These are phyloP conservation scores for Boletus rex-veris DNA, from an alignment of 768 basidiomycete species.

Conservation along the genomic window DNA sequence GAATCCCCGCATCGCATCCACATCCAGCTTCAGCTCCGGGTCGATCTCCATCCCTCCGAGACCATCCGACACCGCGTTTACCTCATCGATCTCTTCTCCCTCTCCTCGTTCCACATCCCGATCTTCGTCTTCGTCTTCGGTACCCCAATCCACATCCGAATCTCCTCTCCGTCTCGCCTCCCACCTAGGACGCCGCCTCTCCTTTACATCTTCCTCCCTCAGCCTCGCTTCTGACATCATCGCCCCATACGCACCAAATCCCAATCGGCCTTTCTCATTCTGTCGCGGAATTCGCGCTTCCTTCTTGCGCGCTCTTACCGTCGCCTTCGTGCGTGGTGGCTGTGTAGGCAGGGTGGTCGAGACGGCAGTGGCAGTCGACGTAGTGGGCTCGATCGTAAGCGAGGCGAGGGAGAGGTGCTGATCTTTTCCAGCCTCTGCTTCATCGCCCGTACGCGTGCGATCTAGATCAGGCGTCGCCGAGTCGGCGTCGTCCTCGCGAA, in stretches of 20 bases:
- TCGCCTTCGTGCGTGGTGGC: conserved; percentile 23
- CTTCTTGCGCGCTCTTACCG: conserved; percentile 24
- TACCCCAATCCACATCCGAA: conserved; percentile 70
- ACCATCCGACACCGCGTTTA: conserved; percentile 28
- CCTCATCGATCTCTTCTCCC: conserved; percentile 19
- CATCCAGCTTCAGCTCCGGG: conserved; percentile 46
- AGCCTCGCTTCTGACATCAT: conserved; percentile 52
- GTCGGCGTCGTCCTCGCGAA: conserved; percentile 8
- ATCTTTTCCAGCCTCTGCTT: neutral
- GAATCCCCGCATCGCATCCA: conserved; percentile 52
- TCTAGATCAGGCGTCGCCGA: neutral
- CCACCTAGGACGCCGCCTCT: conserved; percentile 37
- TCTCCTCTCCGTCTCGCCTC: conserved; percentile 57
- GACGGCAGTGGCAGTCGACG: conserved; percentile 1
- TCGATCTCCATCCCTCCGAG: conserved; percentile 65
- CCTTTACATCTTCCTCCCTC: conserved; percentile 31
- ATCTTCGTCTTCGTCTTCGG: conserved; percentile 37
- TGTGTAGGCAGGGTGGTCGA: conserved; percentile 11
- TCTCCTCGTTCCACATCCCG: conserved; percentile 10
- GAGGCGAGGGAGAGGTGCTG: conserved; percentile 28
- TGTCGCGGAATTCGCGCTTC: conserved; percentile 8
- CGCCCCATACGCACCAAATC: conserved; percentile 52
- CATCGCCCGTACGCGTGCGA: neutral
- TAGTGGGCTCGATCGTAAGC: conserved; percentile 13
- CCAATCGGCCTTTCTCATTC: conserved; percentile 10